These are phyloP conservation scores for Neospermospora avenae DNA, from an alignment of 2,329 filamentous ascomycete genomes.

Conservation along the genomic window DNA sequence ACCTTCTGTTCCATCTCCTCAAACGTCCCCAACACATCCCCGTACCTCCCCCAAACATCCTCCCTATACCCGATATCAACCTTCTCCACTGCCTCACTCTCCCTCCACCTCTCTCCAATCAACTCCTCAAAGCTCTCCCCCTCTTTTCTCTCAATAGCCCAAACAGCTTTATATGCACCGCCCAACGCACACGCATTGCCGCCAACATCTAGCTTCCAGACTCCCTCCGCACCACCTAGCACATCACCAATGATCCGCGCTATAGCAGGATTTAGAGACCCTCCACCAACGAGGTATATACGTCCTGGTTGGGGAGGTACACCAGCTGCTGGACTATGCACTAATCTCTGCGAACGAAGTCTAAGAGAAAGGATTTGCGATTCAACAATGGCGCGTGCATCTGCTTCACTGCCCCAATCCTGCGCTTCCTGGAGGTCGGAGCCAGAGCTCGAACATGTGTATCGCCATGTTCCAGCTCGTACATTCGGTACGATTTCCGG, in stretches of 20 bases:
- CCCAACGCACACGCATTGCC: constrained; percentile 94
- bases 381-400: constrained; percentile 85
- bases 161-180: constrained; percentile 93
- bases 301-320: constrained; percentile 82
- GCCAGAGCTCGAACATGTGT: constrained; percentile 57
- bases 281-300: constrained; percentile 93
- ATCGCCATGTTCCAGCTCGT: constrained; percentile 81
- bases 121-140: constrained; percentile 84
- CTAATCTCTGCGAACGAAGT: constrained; percentile 75
- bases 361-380: constrained; percentile 92
- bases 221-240: constrained; percentile 82
- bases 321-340: constrained; percentile 49
- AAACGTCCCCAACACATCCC: constrained; percentile 71
- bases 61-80: constrained; percentile 78
- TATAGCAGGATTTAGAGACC: constrained; percentile 85
- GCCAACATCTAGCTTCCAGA: constrained; percentile 90
- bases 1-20: constrained; percentile 69
- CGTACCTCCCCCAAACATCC: constrained; percentile 75
- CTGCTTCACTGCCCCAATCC: constrained; percentile 59
- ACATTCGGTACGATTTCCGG: constrained; percentile 96
- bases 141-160: constrained; percentile 69
- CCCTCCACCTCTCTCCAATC: constrained; percentile 79
- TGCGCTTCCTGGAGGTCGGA: constrained; percentile 42
- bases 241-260: constrained; percentile 82
- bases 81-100: constrained; percentile 77